phyloP scores from a whole-genome alignment of 2,329 filamentous ascomycete genomes.

The Sarocladium kiliense region DNA sequence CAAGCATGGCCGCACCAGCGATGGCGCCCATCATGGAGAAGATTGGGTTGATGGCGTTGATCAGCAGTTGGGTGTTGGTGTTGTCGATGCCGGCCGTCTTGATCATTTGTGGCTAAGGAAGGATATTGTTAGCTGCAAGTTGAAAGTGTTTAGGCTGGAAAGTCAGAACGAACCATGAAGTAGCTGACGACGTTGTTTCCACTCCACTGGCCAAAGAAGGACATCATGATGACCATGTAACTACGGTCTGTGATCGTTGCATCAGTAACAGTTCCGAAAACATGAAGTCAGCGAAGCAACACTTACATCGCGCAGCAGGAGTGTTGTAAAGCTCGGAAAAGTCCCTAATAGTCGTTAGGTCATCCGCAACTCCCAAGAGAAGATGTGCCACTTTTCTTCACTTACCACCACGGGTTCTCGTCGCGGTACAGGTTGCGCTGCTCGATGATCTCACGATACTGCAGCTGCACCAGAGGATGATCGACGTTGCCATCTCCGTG shows the following conservation, averaged over 20 bases:
- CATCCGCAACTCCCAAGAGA: background rate
- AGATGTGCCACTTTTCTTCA: background rate
- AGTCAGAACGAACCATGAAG: slow-evolving; percentile 23
- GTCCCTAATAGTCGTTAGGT: slow-evolving; percentile 23
- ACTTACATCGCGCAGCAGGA: slow-evolving; percentile 31
- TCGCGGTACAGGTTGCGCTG: slow-evolving; percentile 39
- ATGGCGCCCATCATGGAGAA: slow-evolving; percentile 36
- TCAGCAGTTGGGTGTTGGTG: slow-evolving; percentile 33
- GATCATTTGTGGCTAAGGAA: slow-evolving; percentile 34
- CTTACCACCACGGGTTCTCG: slow-evolving; percentile 52
- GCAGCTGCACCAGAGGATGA: slow-evolving; percentile 47
- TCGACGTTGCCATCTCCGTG: slow-evolving; percentile 52
- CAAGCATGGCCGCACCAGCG: slow-evolving; percentile 32
- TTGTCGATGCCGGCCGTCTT: slow-evolving; percentile 32
- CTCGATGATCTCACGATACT: slow-evolving; percentile 52
- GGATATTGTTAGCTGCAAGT: background rate
- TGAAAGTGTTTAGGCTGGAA: slow-evolving; percentile 16
- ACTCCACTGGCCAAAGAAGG: slow-evolving; percentile 45
- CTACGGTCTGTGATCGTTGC: slow-evolving; percentile 28
- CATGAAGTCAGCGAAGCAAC: background rate
- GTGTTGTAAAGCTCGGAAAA: slow-evolving; percentile 49
- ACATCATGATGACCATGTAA: slow-evolving; percentile 45
- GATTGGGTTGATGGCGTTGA: slow-evolving; percentile 38
- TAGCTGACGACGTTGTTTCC: slow-evolving; percentile 40
- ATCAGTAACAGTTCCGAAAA: background rate